Conservation (phyloP, 1,139 yeast genomes). For the Protomyces inundatus region DNA sequence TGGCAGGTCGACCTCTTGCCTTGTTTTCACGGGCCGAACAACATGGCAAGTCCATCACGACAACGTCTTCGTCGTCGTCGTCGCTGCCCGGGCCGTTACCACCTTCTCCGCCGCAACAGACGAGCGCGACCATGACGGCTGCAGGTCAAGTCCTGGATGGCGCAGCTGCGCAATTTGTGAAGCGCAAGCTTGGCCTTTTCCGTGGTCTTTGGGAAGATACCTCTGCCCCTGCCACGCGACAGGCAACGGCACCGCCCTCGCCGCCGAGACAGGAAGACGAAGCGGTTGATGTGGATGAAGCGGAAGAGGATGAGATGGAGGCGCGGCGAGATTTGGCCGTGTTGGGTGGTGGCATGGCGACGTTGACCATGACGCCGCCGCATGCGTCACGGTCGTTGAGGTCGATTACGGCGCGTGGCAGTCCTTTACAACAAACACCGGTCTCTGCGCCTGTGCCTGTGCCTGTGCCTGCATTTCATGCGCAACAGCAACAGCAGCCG, state of each 20-base stretch:
- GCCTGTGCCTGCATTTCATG: too few relatives aligned
- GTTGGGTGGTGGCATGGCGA: background rate
- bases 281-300: background rate
- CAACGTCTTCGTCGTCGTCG: too few relatives aligned
- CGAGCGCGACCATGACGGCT: background rate
- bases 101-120: background rate
- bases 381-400: background rate
- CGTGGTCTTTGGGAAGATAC: conserved; percentile 21
- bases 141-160: background rate
- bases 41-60: too few relatives aligned
- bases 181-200: conserved; percentile 12
- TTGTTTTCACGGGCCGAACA: background rate
- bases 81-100: background rate
- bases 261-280: background rate
- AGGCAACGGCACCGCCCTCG: background rate
- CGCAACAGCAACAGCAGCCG: conserved; percentile 1
- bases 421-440: background rate
- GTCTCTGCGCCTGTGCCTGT: too few relatives aligned
- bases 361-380: background rate
- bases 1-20: background rate
- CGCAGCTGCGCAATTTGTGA: background rate
- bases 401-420: background rate
- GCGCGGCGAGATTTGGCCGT: background rate
- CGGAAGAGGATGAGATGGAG: background rate
- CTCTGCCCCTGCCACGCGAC: too few relatives aligned